Base-by-base conservation (phyloP, 1,284 basidiomycete genomes). In the Lentinus polychrous region DNA sequence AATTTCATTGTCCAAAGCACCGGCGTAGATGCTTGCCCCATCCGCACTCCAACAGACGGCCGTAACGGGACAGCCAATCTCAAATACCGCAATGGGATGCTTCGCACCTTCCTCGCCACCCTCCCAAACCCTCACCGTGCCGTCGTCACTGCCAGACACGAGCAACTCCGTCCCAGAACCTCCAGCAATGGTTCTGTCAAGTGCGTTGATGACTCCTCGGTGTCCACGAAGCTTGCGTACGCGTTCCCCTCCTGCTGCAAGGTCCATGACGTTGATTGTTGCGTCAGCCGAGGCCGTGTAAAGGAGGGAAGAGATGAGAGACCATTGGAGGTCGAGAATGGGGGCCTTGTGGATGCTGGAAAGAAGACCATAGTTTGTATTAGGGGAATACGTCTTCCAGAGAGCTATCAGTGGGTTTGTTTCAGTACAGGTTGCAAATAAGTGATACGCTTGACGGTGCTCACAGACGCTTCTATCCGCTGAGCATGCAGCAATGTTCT, bases 1-100 rank as follows among this genome's bases (percentile, higher is more conserved):
- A 54, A 96, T 85, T 64, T 91, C 90, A 57, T 97, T 97, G 67
- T 96, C 94, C 57, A 97, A 66, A 6, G 89, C 92, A 8, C 86
- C 91, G n/a, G 90, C 80, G 57, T 90, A 96, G 49, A 94, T 74
- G 54, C 81, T 86, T 53, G 87, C 77, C 0, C 90, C 94, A 60
- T 96, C 93, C 35, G 79, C 80, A 57, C 89, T 87, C 92, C 91
- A 96, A 60, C 86, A 88, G 0, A 95, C 92, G 0, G 86, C 77
- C n/a, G 93, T 96, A 23, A 91, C 86, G 0, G 94, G 93, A 60
- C 89, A 88, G 1, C 88, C 89, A 41, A 95, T 63, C 55, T 92
- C 83, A 58, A 92, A 87, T 31, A 84, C 81, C 17, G 84, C 83
- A 11, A 95, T 79, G 18, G 87, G 77, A 7, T 80, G 72, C 65